Base-by-base conservation (phyloP, 2,329 filamentous ascomycete species). In the Cryphonectria parasitica region DNA sequence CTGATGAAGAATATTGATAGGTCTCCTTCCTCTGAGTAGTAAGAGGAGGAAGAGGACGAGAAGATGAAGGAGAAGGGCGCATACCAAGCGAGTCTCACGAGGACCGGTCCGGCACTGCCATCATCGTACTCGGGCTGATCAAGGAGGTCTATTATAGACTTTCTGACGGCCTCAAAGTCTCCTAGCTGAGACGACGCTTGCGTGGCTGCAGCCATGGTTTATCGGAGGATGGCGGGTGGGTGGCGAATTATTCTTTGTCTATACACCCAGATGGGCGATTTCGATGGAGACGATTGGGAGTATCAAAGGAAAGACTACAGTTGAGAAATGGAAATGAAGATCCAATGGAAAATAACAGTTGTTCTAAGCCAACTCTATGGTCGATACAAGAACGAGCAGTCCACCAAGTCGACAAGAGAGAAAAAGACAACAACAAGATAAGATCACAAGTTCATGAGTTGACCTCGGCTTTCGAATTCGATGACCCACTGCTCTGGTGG, bases 111-210 rank as follows among this genome's bases (percentile, higher is more conserved):
- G 41, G 87, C 87, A 70, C 86, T 89, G 25, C 89, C 89, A 79
- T 91, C 89, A 75, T 91, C 89, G 77, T 90, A 91, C 73, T 83
- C 87, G 31, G 89, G 88, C 77, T 90, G 87, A 72, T 86, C 81
- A 63, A 90, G 80, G 68, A 89, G 82, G 36, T 81, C 81, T 72
- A 79, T 80, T 68, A 89, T 85, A 75, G 88, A 87, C 74, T 84
- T 83, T 64, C 83, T 83, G 74, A 90, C 88, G 56, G 85, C 83
- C 62, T 86, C 86, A 74, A 92, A 85, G 81, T 93, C 92, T 56
- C 92, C 89, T 17, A 67, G 41, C 6, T 60, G 43, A 1, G 64
- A 71, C n/a, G 45, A 45, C 36, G 7, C n/a, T 17, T 64, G 63
- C 8, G 56, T 49, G 36, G 66, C 64, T 41, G 39, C n/a, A 41